Conservation (phyloP, 1,139 yeast genomes). For the Zygosaccharomyces pseudobailii region DNA sequence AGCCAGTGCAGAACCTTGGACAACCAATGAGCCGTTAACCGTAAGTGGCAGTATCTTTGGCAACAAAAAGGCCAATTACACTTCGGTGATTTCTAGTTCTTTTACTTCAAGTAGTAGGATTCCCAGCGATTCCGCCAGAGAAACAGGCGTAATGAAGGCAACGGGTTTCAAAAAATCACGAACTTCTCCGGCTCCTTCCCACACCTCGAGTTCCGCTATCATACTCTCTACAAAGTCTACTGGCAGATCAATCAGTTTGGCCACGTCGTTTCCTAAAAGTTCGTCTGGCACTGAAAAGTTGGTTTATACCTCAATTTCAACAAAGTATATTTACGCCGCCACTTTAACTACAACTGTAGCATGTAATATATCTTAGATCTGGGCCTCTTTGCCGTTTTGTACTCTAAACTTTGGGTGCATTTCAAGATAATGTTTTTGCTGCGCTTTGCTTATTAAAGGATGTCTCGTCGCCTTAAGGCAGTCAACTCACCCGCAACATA, state of each 20-base stretch:
- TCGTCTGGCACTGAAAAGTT: not conserved
- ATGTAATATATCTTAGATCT: not conserved
- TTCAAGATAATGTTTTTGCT: not conserved
- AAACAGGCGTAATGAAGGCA: not conserved
- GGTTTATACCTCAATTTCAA: not conserved
- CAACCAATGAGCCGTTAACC: conserved; percentile 14
- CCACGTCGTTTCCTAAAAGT: not conserved
- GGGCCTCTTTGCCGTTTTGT: not conserved
- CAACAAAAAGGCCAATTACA: not conserved
- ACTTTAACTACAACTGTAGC: not conserved
- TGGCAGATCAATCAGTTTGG: not conserved
- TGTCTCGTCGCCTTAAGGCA: not conserved
- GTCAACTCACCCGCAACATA: not conserved
- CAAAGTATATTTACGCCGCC: not conserved
- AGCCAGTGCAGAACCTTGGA: conserved; percentile 22
- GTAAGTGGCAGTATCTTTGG: conserved; percentile 10
- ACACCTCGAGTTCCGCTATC: not conserved
- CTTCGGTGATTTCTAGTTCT: not conserved
- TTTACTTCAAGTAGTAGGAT: not conserved
- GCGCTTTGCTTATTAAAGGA: not conserved
- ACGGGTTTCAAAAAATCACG: not conserved
- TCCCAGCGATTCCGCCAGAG: not conserved
- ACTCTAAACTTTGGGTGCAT: not conserved
- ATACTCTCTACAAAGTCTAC: not conserved
- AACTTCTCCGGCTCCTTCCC: not conserved